Evolutionary conservation across 2,329 filamentous ascomycete genomes (phyloP), one percentile per base, ranked within the genome.

Genomic region (Calonectria pseudoreteaudii): DNA sequence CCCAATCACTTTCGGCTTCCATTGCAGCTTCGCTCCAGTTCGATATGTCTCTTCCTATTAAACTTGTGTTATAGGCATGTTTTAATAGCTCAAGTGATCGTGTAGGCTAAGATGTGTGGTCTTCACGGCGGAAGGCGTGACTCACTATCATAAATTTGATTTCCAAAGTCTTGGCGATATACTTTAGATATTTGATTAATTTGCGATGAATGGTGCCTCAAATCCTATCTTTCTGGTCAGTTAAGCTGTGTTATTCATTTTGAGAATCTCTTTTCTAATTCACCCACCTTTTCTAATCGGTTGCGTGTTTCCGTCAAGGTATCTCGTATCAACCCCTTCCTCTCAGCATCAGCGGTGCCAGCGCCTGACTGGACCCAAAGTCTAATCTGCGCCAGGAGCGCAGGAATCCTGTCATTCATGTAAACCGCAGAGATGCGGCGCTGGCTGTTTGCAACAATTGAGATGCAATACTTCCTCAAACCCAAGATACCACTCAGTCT

Each of bases 341-440:
- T 79, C 74, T 88, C 86, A 0, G 83, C 84, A 58, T 76, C 81
- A 26, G 81, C 77, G 36, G 79, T 85, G 1, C 84, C 83, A 0
- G 84, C 82, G 0, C 86, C 87, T 30, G 86, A 85, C 66, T 86
- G 80, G 1, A 88, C 82, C 87, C 87, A 90, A 0, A 88, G 81
- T 8, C 83, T 80, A 1, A 87, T 71, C 1, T 85, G 82, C 23
- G 82, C 83, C 1, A 89, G 74, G 3, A 89, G 78, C 0, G 82
- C 83, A 0, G 86, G 85, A 16, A 89, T 84, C 18, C 86, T 79
- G 31, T 86, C 79, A 2, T 80, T 75, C 65, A 89, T 85, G 67
- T 86, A 88, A 9, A 78, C 77, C 8, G 30, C 82, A 0, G 84
- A 84, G 5, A 81, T 80, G 1, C 80, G 81, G 30, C 84, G 81